A percentile compares a stretch with the other conserved stretches of the same genome.
phyloP scores from a whole-genome alignment of 768 basidiomycete genomes.

The Termitomyces sp. region DNA sequence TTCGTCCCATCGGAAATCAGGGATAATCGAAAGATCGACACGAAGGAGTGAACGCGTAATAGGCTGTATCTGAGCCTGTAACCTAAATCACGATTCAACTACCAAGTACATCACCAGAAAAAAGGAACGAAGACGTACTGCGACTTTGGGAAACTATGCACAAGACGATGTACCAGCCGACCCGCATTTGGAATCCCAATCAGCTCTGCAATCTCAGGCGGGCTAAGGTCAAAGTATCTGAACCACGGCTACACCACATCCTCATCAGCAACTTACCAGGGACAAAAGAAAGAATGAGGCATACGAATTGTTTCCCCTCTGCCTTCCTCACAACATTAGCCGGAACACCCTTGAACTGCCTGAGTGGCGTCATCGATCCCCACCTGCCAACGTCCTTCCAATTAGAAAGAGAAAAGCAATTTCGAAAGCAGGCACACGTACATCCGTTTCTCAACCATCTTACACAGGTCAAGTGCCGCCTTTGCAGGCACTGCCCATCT shows the following conservation, averaged over 20 bases:
- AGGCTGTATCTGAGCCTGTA: conserved; percentile 95
- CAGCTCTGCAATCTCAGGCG: conserved; percentile 92
- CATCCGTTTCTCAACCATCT: conserved; percentile 91
- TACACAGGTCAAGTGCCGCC: conserved; percentile 88
- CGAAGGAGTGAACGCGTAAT: conserved; percentile 91
- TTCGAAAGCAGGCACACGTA: conserved; percentile 25
- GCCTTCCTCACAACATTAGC: conserved; percentile 82
- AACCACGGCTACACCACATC: conserved; percentile 28
- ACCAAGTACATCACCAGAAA: neutral
- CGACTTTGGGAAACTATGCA: conserved; percentile 94
- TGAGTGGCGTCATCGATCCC: conserved; percentile 95
- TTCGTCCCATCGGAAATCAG: conserved; percentile 99
- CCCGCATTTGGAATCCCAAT: conserved; percentile 94
- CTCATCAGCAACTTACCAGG: neutral
- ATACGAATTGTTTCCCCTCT: conserved; percentile 94
- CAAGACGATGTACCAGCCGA: conserved; percentile 83
- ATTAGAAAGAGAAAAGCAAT: neutral
- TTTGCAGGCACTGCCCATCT: conserved; percentile 97
- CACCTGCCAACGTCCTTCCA: conserved; percentile 48
- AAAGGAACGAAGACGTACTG: conserved; percentile 43
- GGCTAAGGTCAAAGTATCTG: conserved; percentile 89
- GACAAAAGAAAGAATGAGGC: conserved; percentile 19
- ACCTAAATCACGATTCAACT: conserved; percentile 28
- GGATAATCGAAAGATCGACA: conserved; percentile 88
- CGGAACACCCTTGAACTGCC: conserved; percentile 93